Evolutionary conservation across 1,139 yeast genomes (phyloP), one percentile per base, ranked within the genome.

Genomic region (Geotrichum australiense): DNA sequence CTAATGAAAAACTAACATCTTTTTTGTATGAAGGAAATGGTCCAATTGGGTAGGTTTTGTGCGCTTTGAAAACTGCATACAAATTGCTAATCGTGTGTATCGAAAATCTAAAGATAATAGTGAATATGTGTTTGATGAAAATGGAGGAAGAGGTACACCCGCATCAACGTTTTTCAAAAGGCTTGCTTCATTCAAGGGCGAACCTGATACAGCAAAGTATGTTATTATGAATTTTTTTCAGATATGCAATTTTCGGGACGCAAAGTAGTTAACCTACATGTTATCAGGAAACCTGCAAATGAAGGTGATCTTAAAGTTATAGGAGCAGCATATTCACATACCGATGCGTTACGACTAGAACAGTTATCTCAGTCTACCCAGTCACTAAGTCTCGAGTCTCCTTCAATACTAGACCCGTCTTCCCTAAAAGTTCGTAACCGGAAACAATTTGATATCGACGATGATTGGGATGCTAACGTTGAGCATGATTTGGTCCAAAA

Each of bases 391-490:
- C 43, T 39, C 3, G 20, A 43, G 6, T n/a, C n/a, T n/a, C n/a
- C n/a, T n/a, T n/a, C n/a, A n/a, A n/a, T n/a, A n/a, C 24, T 37
- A 28, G 47, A 37, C 27, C 38, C 37, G 16, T 15, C 32, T 11
- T 29, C 33, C 14, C 18, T 35, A 11, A 40, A 31, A 20, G 31
- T 39, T 5, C 28, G 42, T 22, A 30, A 39, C 25, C 32, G 33
- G 15, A 42, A 64, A 15, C 62, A 63, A 42, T 54, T 64, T 35
- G 94, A 84, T 55, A 61, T 78, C 38, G 96, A 86, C 57, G 94
- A 83, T 54, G 96, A 86, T 60, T 87, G 96, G 96, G 89, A 86
- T 57, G 93, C 94, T 3, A 82, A 78, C 29, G 69, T 86, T 35
- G 86, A 81, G 49, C 81, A 69, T 50, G 65, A 63, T 45, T 55